These are phyloP conservation scores for Xylariaceae sp. DNA, from an alignment of 2,329 filamentous ascomycete species.

Conservation along the genomic window DNA sequence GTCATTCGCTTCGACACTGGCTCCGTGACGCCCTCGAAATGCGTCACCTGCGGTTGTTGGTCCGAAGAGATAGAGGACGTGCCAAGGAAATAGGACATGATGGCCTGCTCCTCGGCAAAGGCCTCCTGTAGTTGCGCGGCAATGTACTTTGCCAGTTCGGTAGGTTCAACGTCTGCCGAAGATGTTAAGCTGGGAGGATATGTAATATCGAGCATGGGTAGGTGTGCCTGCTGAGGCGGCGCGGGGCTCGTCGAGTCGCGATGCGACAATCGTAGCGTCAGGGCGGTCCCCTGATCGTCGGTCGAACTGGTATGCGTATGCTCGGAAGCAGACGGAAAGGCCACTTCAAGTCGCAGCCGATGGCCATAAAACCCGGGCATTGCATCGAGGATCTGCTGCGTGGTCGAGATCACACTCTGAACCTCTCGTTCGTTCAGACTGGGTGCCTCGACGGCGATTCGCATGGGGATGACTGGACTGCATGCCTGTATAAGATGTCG, in stretches of 20 bases:
- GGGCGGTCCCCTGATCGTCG: slow-evolving; percentile 48
- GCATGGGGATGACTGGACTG: slow-evolving; percentile 79
- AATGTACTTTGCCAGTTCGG: slow-evolving; percentile 68
- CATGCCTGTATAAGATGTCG: slow-evolving; percentile 57
- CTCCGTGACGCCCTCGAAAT: slow-evolving; percentile 47
- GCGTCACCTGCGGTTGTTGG: slow-evolving; percentile 40
- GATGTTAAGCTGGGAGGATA: slow-evolving; percentile 68
- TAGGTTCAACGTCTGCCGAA: slow-evolving; percentile 62
- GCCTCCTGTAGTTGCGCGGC: slow-evolving; percentile 70
- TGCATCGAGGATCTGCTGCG: slow-evolving; percentile 80
- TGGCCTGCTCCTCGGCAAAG: slow-evolving; percentile 84
- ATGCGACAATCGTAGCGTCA: slow-evolving; percentile 66
- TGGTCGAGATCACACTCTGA: slow-evolving; percentile 68
- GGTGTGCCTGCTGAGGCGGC: slow-evolving; percentile 62
- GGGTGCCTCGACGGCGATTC: slow-evolving; percentile 70
- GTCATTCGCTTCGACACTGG: slow-evolving; percentile 66
- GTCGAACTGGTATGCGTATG: slow-evolving; percentile 26
- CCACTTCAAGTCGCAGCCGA: slow-evolving; percentile 67
- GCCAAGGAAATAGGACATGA: slow-evolving; percentile 69
- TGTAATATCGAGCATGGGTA: slow-evolving; percentile 67
- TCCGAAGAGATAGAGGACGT: slow-evolving; percentile 50
- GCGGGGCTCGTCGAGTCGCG: slow-evolving; percentile 56
- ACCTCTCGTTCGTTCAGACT: slow-evolving; percentile 61
- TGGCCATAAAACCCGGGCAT: slow-evolving; percentile 82
- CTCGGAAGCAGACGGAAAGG: slow-evolving; percentile 40